Conservation (phyloP, 805 yeast species). For the Sungouiella thailandica region DNA sequence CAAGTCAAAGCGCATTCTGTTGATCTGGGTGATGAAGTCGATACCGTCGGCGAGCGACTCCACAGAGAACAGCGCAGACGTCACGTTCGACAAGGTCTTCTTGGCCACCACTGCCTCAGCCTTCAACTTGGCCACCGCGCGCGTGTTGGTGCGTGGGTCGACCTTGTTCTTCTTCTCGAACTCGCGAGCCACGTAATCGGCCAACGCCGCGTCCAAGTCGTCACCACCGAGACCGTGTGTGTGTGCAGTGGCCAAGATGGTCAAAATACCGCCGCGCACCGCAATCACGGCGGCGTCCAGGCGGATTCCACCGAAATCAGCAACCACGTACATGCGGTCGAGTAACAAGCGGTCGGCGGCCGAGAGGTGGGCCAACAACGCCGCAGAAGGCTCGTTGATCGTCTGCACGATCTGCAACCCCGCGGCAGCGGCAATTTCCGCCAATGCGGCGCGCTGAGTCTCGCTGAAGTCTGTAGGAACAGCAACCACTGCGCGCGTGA, state of each 20-base stretch:
- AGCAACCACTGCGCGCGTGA: conserved; percentile 81
- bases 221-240: conserved; percentile 84
- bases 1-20: conserved; percentile 90
- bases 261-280: conserved; percentile 89
- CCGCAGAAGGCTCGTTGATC: conserved; percentile 89
- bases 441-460: conserved; percentile 62
- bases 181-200: conserved; percentile 86
- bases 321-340: conserved; percentile 83
- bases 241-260: conserved; percentile 81
- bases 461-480: conserved; percentile 86
- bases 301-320: conserved; percentile 95
- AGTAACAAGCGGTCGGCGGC: conserved; percentile 42
- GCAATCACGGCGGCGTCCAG: conserved; percentile 94
- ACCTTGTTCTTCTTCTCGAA: conserved; percentile 82
- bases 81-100: conserved; percentile 88
- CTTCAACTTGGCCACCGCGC: conserved; percentile 84
- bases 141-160: conserved; percentile 74
- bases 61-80: conserved; percentile 83
- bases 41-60: conserved; percentile 92
- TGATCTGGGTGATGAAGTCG: conserved; percentile 89
- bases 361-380: conserved; percentile 74
- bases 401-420: conserved; percentile 80
- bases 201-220: conserved; percentile 71
- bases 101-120: conserved; percentile 80
- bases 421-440: conserved; percentile 58